Base-by-base conservation (phyloP, 176 grass and related monocot genomes). In the Dendrocalamus sinicus region DNA sequence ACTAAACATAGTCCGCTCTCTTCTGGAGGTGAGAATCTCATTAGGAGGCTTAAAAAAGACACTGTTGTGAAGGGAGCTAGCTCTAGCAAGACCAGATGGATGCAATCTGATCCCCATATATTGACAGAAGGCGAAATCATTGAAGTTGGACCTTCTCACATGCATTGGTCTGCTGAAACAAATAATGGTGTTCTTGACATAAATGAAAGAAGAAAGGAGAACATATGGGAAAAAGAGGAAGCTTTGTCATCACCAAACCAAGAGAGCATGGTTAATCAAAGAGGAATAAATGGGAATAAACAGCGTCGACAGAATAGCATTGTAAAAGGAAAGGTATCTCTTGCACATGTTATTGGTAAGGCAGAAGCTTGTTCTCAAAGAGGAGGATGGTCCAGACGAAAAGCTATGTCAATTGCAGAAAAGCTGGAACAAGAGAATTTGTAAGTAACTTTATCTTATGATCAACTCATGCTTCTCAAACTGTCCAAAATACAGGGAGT, bases 361-460 rank as follows among this genome's bases (percentile, higher is more conserved):
- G 89, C 84, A 64, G 95, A 97, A 89, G 93, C 72, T 53, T 91
- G 89, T 91, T 87, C 89, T 89, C 87, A 88, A 65, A 64, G 62
- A 79, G 90, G 87, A 62, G 80, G 88, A 50, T 91, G 96, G 93
- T 92, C 96, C 63, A 95, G 88, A 78, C 84, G 41, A 79, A 99
- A 99, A 86, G 91, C 91, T 26, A 71, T 96, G 35, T 95, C 93
- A 76, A 89, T 98, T 88, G 90, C 93, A 50, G 92, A 99, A 85
- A 99, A 99, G 82, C 84, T 99, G 70, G 96, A 96, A 85, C 86
- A 95, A 69, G 90, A 99, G 81, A 99, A 99, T 87, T 59, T 99
- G 96, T 99, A 85, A 99, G 96, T 95, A 75, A 37, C 37, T 26
- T 81, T 23, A 14, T 86, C 46, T 55, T 79, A 84, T 85, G 54